Base-by-base conservation (phyloP, 2,329 filamentous ascomycete species). In the Pyrenophora seminiperda region DNA sequence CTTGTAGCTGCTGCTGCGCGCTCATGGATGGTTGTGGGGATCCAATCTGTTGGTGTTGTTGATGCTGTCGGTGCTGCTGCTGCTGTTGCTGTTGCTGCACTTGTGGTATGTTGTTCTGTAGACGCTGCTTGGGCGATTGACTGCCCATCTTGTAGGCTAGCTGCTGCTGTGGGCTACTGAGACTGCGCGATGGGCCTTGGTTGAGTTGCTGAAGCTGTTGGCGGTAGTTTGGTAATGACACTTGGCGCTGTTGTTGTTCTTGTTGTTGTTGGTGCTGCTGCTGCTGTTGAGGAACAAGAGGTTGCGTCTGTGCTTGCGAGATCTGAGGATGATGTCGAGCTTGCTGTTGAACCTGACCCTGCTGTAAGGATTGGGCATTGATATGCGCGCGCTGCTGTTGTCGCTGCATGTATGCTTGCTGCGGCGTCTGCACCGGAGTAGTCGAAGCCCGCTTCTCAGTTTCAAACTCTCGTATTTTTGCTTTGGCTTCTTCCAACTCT, bases 401-500 rank as follows among this genome's bases (percentile, higher is more conserved):
- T 11, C 59, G 60, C 11, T 54, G 63, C 7, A 44, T 37, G n/a
- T 56, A 52, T 11, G 47, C 43, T 30, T 44, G 58, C 20, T 56
- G 66, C 17, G 64, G 58, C 19, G 66, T 62, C 40, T 67, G 66
- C 3, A 60, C 50, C 2, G 66, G 65, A 14, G 65, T 67, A 2
- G 53, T 59, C 7, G 67, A 68, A 45, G 61, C 34, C 10, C 62
- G 62, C 19, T 72, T 67, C 51, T 71, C 67, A 2, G 58, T 56
- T 41, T 73, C 66, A 4, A 72, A 57, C 45, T 71, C 57, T 22
- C 65, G 62, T 14, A 73, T 71, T 10, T 65, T 64, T 6, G 68
- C 69, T 46, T 62, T 70, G n/a, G 70, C 68, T 53, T 71, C 70
- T 34, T 72, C 70, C 6, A 71, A 56, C 42, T 72, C 67, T 45